These are phyloP conservation scores for Boletus pseudo-olivaceus DNA, from an alignment of 768 basidiomycete genomes.

Conservation along the genomic window DNA sequence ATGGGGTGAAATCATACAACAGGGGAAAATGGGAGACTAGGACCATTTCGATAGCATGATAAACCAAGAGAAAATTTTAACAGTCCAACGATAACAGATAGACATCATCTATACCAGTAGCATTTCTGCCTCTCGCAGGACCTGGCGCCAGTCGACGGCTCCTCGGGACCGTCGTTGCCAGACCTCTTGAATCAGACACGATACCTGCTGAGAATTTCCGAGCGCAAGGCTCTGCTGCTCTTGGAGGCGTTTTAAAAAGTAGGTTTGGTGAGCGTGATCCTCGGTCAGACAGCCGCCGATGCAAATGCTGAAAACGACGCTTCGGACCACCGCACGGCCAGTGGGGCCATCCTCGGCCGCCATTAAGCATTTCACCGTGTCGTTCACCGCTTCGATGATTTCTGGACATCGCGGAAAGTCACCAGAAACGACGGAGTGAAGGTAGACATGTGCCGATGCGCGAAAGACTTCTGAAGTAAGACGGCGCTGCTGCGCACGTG, in stretches of 20 bases:
- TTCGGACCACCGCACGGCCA: slow-evolving; percentile 59
- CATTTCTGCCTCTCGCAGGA: slow-evolving; percentile 48
- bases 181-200: slow-evolving; percentile 49
- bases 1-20: slow-evolving; percentile 12
- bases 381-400: slow-evolving; percentile 50
- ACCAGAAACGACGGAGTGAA: slow-evolving; percentile 74
- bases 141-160: slow-evolving; percentile 60
- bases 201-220: slow-evolving; percentile 63
- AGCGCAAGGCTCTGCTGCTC: slow-evolving; percentile 51
- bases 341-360: slow-evolving; percentile 35
- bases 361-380: slow-evolving; percentile 49
- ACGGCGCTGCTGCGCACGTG: slow-evolving; percentile 35
- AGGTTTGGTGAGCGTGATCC: slow-evolving; percentile 37
- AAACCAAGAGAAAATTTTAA: slow-evolving; percentile 1
- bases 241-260: slow-evolving; percentile 45
- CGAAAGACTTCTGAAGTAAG: slow-evolving; percentile 66
- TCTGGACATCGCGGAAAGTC: slow-evolving; percentile 64
- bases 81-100: neutral
- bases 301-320: slow-evolving; percentile 76
- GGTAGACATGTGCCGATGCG: slow-evolving; percentile 67
- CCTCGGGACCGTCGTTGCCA: slow-evolving; percentile 46
- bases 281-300: slow-evolving; percentile 70
- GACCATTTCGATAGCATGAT: slow-evolving; percentile 1
- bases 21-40: neutral
- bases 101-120: slow-evolving; percentile 51